These are phyloP conservation scores for Xanthoceras sorbifolium DNA, from an alignment of 345 rosid genomes.

Conservation along the genomic window DNA sequence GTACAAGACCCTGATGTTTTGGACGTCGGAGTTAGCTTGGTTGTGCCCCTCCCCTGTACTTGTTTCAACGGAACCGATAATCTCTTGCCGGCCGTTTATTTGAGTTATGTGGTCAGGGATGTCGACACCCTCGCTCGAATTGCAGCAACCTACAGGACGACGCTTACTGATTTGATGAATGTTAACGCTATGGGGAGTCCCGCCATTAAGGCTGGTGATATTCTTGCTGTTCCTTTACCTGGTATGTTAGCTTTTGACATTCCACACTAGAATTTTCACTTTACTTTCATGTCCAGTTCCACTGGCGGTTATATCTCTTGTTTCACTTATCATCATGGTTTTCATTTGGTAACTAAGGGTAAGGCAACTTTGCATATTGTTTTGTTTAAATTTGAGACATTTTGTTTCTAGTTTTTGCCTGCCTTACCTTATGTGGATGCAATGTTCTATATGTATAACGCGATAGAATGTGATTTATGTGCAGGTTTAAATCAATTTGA, in stretches of 20 bases:
- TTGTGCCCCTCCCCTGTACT: constrained; percentile 89
- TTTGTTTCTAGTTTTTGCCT: not conserved
- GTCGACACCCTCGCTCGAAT: constrained; percentile 72
- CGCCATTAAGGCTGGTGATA: constrained; percentile 68
- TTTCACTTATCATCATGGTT: too few relatives aligned
- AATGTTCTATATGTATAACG: not conserved
- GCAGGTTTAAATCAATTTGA: constrained; percentile 1
- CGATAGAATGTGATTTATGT: not conserved
- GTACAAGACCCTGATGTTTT: constrained; percentile 61
- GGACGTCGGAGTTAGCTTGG: constrained; percentile 73
- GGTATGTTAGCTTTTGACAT: constrained; percentile 47
- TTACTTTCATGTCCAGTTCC: too few relatives aligned
- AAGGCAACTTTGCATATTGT: not conserved
- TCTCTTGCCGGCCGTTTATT: constrained; percentile 71
- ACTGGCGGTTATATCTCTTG: too few relatives aligned
- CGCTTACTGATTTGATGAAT: constrained; percentile 84
- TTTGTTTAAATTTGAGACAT: not conserved
- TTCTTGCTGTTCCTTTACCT: constrained; percentile 82
- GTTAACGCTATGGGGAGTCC: constrained; percentile 93
- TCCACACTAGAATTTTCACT: too few relatives aligned
- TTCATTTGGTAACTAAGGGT: too few relatives aligned
- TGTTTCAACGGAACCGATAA: constrained; percentile 92
- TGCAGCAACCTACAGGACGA: constrained; percentile 70
- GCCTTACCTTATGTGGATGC: not conserved
- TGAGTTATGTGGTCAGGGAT: constrained; percentile 75